phyloP scores from a whole-genome alignment of 2,329 filamentous ascomycete species.

The Biscogniauxia sp. region DNA sequence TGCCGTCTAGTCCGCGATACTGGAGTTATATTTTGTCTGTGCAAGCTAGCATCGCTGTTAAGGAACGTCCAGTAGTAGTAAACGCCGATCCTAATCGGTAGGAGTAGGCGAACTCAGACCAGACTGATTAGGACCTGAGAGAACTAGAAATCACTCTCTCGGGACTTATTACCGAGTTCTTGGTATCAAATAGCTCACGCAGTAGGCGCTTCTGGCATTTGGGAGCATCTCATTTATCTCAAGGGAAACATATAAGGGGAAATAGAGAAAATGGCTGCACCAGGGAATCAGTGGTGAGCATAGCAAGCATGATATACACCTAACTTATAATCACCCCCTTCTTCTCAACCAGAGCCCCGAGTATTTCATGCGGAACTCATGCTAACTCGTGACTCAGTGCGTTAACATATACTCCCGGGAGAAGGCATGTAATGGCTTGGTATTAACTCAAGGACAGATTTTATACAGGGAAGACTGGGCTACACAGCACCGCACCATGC shows the following conservation, averaged over 20 bases:
- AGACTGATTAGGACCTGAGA: background rate
- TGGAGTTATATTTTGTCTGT: background rate
- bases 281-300: background rate
- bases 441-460: conserved; percentile 26
- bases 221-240: background rate
- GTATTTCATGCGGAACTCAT: background rate
- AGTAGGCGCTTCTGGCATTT: background rate
- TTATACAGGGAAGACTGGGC: conserved; percentile 28
- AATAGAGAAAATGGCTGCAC: background rate
- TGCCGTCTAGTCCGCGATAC: background rate
- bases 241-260: background rate
- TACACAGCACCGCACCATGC: conserved; percentile 24
- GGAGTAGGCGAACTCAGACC: background rate
- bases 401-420: background rate
- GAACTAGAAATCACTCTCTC: too few species aligned
- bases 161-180: background rate
- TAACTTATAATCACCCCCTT: too few species aligned
- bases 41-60: background rate
- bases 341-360: too few species aligned
- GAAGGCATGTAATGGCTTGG: conserved; percentile 21
- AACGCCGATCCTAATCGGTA: background rate
- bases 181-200: background rate
- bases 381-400: background rate
- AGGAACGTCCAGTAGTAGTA: too few species aligned
- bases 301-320: background rate